phyloP scores from a whole-genome alignment of 2,329 filamentous ascomycete species.

The Fusarium sp. region DNA sequence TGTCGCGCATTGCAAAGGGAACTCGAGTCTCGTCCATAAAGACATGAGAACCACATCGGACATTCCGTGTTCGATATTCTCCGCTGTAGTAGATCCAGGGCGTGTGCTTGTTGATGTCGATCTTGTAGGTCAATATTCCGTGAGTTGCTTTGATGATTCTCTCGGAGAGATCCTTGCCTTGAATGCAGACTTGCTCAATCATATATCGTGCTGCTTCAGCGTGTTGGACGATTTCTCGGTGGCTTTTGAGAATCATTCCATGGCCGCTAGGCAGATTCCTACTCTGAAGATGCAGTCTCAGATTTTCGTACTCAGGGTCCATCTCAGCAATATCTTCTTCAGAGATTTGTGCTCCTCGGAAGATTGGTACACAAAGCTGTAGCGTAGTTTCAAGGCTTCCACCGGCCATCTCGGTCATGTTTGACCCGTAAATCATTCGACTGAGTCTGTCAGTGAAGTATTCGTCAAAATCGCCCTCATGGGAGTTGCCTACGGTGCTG shows the following conservation, averaged over 20 bases:
- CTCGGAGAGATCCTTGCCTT: constrained; percentile 34
- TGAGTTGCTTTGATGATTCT: constrained; percentile 47
- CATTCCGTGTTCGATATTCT: constrained; percentile 45
- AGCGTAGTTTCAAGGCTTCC: background rate
- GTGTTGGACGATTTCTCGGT: constrained; percentile 36
- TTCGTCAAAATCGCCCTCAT: background rate
- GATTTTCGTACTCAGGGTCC: too few species aligned
- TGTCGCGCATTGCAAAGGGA: constrained; percentile 45
- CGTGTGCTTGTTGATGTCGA: constrained; percentile 18
- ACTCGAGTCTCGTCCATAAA: background rate
- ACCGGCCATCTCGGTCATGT: constrained; percentile 27
- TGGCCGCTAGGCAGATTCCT: background rate
- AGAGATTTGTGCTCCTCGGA: too few species aligned
- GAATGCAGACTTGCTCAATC: constrained; percentile 15
- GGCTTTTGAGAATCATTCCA: background rate
- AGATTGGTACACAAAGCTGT: constrained; percentile 10
- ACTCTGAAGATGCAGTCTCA: too few species aligned
- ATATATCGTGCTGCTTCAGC: constrained; percentile 37
- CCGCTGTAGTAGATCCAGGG: constrained; percentile 35
- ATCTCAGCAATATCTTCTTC: too few species aligned
- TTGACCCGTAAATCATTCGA: constrained; percentile 23
- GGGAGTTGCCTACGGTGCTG: too few species aligned
- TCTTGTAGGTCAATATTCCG: constrained; percentile 30
- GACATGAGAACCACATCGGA: constrained; percentile 1
- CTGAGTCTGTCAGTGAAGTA: background rate